These are phyloP conservation scores for Thelephora terrestris DNA, from an alignment of 1,284 basidiomycete species.

Conservation along the genomic window DNA sequence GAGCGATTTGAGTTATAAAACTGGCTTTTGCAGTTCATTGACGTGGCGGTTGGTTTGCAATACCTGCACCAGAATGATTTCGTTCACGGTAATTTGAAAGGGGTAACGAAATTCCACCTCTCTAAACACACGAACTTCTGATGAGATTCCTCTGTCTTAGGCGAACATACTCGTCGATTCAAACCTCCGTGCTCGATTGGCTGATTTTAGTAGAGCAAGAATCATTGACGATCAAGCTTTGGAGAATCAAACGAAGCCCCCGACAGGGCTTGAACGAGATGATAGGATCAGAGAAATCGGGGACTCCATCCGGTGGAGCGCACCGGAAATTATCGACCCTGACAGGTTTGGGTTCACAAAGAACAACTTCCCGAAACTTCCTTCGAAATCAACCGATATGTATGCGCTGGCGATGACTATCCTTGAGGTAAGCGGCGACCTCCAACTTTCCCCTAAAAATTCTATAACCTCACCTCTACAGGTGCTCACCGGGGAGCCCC, in stretches of 20 bases:
- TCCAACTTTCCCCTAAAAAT: too few relatives aligned
- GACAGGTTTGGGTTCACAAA: neutral
- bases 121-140: neutral
- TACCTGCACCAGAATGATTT: neutral
- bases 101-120: neutral
- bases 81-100: neutral
- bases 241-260: neutral
- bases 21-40: neutral
- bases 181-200: neutral
- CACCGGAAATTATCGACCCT: neutral
- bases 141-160: neutral
- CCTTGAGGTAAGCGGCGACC: neutral
- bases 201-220: neutral
- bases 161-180: neutral
- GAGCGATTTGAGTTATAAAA: neutral
- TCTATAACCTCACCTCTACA: too few relatives aligned
- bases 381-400: neutral
- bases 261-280: neutral
- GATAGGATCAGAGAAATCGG: neutral
- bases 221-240: neutral
- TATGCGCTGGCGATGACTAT: neutral
- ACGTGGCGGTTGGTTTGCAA: neutral
- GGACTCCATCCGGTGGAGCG: neutral
- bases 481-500: too few relatives aligned
- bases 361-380: neutral